Percentiles rank a stretch among this genome's conserved stretches.
Conservation (phyloP, 2,329 filamentous ascomycete species). For the Pyrenophora teres region DNA sequence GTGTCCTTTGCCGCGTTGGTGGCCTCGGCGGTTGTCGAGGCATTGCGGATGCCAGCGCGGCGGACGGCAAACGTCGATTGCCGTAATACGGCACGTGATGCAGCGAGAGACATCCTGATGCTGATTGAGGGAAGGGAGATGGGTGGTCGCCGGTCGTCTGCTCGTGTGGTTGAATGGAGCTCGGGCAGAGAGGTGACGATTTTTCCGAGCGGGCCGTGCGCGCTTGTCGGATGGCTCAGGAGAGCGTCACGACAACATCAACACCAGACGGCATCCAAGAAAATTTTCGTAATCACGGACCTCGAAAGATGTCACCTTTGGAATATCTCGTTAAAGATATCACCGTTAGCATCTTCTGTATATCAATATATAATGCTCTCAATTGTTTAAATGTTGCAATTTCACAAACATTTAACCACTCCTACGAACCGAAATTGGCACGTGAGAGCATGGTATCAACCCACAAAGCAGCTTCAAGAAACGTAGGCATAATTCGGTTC, state of each 20-base stretch:
- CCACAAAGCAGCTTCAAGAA: background rate
- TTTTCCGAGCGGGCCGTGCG: conserved; percentile 25
- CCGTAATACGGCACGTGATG: conserved; percentile 54
- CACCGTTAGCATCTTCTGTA: too few species aligned
- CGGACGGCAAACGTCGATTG: conserved; percentile 50
- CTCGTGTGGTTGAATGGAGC: conserved; percentile 18
- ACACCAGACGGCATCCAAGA: background rate
- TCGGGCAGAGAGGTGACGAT: conserved; percentile 24
- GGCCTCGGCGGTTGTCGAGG: conserved; percentile 55
- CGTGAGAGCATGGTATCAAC: too few species aligned
- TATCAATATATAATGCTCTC: too few species aligned
- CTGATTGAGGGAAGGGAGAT: conserved; percentile 24
- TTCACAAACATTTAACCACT: too few species aligned
- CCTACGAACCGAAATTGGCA: too few species aligned
- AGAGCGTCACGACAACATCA: conserved; percentile 10
- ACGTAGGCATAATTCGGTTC: background rate
- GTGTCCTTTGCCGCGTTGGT: conserved; percentile 54
- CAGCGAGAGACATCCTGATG: conserved; percentile 54
- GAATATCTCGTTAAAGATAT: too few species aligned
- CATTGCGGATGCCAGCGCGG: conserved; percentile 53
- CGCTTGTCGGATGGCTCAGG: conserved; percentile 20
- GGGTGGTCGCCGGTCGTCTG: conserved; percentile 23
- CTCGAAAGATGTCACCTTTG: too few species aligned
- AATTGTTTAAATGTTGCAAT: too few species aligned
- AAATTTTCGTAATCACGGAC: background rate